These are phyloP conservation scores for Boletellus sp. DNA, from an alignment of 768 basidiomycete species.

Conservation along the genomic window DNA sequence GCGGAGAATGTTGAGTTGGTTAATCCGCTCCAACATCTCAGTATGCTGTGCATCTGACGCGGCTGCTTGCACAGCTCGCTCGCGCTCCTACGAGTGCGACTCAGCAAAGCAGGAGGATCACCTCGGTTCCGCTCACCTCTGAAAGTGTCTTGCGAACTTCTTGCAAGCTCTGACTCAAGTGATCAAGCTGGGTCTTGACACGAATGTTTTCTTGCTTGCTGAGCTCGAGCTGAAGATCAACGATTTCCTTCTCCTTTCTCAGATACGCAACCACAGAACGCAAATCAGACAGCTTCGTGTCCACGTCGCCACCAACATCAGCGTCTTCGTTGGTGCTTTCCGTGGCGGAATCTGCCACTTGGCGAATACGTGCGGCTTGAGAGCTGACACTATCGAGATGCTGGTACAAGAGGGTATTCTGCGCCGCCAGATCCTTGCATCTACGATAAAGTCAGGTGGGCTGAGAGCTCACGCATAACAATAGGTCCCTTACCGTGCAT, in stretches of 20 bases:
- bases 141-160: conserved; percentile 68
- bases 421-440: conserved; percentile 66
- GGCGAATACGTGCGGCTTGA: conserved; percentile 77
- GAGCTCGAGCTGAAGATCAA: conserved; percentile 82
- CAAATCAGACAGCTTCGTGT: conserved; percentile 66
- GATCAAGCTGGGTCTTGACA: conserved; percentile 72
- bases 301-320: conserved; percentile 48
- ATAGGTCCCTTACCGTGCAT: conserved; percentile 49
- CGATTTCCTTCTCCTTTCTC: conserved; percentile 88
- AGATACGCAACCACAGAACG: conserved; percentile 78
- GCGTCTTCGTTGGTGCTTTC: conserved; percentile 39
- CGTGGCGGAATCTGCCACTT: conserved; percentile 56
- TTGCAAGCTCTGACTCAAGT: conserved; percentile 63
- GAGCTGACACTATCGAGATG: conserved; percentile 82
- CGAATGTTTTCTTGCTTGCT: conserved; percentile 73
- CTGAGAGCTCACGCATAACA: background rate
- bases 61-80: conserved; percentile 66
- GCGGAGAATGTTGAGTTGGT: conserved; percentile 78
- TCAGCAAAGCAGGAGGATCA: conserved; percentile 1
- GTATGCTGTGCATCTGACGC: conserved; percentile 76
- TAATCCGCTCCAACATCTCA: conserved; percentile 81
- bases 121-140: conserved; percentile 44
- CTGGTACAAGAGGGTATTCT: conserved; percentile 74
- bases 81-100: conserved; percentile 59
- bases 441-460: conserved; percentile 34